These are phyloP conservation scores for Clonostachys rhizophaga DNA, from an alignment of 2,329 filamentous ascomycete species.

Conservation along the genomic window DNA sequence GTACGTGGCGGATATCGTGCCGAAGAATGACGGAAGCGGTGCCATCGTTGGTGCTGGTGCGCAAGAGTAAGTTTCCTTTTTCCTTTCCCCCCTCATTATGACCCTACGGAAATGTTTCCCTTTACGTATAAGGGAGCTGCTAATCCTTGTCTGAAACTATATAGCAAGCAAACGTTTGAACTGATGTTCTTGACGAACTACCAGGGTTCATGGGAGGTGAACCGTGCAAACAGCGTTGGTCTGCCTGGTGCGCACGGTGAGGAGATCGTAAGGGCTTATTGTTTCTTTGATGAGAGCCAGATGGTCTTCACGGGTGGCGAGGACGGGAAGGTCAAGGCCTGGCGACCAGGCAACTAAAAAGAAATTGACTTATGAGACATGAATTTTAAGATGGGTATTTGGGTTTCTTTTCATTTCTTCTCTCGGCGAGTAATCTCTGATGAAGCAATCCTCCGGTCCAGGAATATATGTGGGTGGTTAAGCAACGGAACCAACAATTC, in stretches of 20 bases:
- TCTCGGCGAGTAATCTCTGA: too few species aligned
- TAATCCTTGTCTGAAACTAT: not conserved
- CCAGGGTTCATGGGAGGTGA: slow-evolving; percentile 46
- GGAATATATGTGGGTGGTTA: too few species aligned
- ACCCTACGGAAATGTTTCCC: not conserved
- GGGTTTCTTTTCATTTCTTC: too few species aligned
- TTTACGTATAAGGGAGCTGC: not conserved
- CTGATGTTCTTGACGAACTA: slow-evolving; percentile 53
- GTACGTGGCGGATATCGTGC: slow-evolving; percentile 66
- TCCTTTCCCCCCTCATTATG: not conserved
- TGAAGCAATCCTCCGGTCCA: too few species aligned
- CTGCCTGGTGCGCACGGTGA: slow-evolving; percentile 58
- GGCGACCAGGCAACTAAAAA: slow-evolving; percentile 29
- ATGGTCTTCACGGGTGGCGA: slow-evolving; percentile 55
- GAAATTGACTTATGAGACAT: too few species aligned
- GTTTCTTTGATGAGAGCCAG: slow-evolving; percentile 56
- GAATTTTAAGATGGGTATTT: too few species aligned
- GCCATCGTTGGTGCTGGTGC: slow-evolving; percentile 61
- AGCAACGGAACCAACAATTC: too few species aligned
- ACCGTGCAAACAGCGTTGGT: slow-evolving; percentile 50
- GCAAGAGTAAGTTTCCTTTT: slow-evolving; percentile 48
- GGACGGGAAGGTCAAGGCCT: slow-evolving; percentile 53
- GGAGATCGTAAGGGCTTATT: slow-evolving; percentile 60
- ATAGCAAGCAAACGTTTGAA: slow-evolving; percentile 54
- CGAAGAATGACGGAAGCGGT: slow-evolving; percentile 52